Evolutionary conservation across 208 protist species (phyloP).

Genomic region (Herpetomonas muscarum): DNA sequence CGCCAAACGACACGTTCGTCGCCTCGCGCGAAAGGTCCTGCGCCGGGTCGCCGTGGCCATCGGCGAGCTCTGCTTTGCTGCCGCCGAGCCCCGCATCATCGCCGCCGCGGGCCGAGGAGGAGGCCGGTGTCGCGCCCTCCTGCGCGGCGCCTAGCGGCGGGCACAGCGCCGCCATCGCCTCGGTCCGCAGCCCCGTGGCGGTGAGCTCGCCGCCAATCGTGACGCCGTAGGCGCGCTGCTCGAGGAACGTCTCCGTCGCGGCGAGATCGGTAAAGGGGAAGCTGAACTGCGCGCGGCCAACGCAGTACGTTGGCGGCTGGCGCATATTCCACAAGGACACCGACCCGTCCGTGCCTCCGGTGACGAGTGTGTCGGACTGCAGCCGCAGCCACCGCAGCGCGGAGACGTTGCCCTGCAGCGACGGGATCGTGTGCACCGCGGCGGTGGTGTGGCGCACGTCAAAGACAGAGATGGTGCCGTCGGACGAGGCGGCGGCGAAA

Average conservation of each 20-base stretch:
- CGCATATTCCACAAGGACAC: constrained; percentile 81
- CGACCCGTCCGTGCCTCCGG: constrained; percentile 72
- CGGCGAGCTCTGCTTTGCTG: no score
- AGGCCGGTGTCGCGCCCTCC: background rate
- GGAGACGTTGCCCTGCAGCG: constrained; percentile 69
- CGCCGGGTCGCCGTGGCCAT: no score
- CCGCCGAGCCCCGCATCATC: background rate
- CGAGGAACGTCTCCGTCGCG: constrained; percentile 50
- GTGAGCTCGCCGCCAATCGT: constrained; percentile 57
- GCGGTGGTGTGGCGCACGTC: constrained; percentile 56
- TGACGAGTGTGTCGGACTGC: constrained; percentile 68
- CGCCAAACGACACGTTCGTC: background rate
- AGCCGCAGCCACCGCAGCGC: constrained; percentile 62
- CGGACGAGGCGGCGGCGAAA: constrained; percentile 48
- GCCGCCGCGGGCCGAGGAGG: background rate
- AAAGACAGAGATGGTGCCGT: constrained; percentile 72
- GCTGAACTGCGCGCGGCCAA: constrained; percentile 66
- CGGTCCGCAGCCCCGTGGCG: constrained; percentile 30
- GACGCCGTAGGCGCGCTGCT: constrained; percentile 70
- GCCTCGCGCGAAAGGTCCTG: background rate
- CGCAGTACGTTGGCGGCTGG: constrained; percentile 66
- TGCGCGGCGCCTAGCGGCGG: constrained; percentile 10
- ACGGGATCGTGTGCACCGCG: constrained; percentile 54
- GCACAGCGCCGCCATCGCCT: constrained; percentile 48
- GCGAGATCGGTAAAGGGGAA: constrained; percentile 45